phyloP scores from a whole-genome alignment of 495 filamentous ascomycete genomes.

The Hypomontagnella submonticulosa region DNA sequence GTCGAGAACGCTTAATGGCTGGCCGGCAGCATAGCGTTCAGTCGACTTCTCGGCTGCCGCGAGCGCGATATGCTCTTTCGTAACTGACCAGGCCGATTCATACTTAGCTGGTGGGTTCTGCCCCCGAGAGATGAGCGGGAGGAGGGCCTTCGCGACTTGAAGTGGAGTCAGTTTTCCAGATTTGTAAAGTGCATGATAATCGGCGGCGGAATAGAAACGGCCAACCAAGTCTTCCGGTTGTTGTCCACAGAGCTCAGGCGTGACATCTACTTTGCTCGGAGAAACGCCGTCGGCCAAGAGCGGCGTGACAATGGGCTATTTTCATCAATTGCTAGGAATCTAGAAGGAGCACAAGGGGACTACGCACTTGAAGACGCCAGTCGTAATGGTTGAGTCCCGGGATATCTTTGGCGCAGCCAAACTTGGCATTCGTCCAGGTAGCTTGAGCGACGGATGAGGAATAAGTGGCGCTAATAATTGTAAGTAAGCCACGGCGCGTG shows the following conservation, averaged over 20 bases:
- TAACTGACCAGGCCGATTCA: conserved; percentile 71
- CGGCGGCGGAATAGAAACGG: conserved; percentile 74
- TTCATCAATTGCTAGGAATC: conserved; percentile 14
- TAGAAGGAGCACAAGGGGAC: neutral
- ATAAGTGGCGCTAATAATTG: conserved; percentile 43
- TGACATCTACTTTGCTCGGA: conserved; percentile 46
- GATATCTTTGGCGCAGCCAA: conserved; percentile 68
- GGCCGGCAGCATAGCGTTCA: conserved; percentile 71
- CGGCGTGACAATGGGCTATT: conserved; percentile 81
- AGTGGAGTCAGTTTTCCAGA: conserved; percentile 75
- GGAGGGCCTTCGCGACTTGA: conserved; percentile 73
- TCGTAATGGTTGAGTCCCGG: conserved; percentile 67
- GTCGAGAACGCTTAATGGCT: conserved; percentile 74
- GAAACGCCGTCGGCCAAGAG: conserved; percentile 49
- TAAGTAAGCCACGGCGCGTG: conserved; percentile 9
- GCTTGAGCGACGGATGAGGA: conserved; percentile 44
- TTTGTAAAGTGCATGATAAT: conserved; percentile 79
- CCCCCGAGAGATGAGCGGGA: conserved; percentile 75
- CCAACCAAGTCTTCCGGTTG: conserved; percentile 52
- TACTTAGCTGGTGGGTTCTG: conserved; percentile 64
- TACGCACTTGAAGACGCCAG: conserved; percentile 38
- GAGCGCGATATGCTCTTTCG: conserved; percentile 68
- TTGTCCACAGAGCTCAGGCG: conserved; percentile 49
- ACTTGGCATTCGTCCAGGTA: conserved; percentile 79
- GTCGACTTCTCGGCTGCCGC: conserved; percentile 78